These are phyloP conservation scores for Pichia scutulata DNA, from an alignment of 805 yeast species.

Conservation along the genomic window DNA sequence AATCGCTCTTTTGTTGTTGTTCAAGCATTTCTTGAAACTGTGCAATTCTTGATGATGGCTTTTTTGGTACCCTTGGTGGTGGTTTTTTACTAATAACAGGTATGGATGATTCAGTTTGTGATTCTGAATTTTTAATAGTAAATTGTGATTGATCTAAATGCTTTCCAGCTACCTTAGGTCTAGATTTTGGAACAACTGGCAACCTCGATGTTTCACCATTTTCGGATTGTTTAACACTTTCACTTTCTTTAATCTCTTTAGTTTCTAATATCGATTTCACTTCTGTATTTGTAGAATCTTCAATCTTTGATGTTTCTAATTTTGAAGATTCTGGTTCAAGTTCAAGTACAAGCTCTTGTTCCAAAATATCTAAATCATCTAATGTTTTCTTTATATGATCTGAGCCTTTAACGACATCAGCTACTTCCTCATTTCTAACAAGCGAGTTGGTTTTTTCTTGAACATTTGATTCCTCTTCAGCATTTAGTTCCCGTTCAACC, in stretches of 20 bases:
- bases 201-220: background rate
- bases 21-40: slow-evolving; percentile 74
- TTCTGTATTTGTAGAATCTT: background rate
- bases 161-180: slow-evolving; percentile 1
- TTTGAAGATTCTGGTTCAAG: background rate
- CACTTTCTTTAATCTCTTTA: background rate
- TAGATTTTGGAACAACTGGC: slow-evolving; percentile 9
- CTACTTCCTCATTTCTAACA: background rate
- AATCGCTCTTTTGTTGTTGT: slow-evolving; percentile 37
- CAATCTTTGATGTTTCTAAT: background rate
- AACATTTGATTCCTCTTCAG: background rate
- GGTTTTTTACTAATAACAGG: slow-evolving; percentile 18
- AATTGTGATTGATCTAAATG: background rate
- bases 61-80: slow-evolving; percentile 69
- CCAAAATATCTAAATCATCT: background rate
- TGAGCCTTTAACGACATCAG: background rate
- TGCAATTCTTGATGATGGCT: slow-evolving; percentile 70
- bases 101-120: background rate
- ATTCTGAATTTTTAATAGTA: background rate
- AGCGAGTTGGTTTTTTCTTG: background rate
- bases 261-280: background rate
- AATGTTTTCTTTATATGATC: background rate
- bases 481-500: too few species aligned
- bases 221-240: too few species aligned
- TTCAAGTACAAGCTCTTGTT: background rate